Evolutionary conservation across 208 protist species (phyloP), one percentile per base, ranked within the genome.

Genomic region (Acanthamoeba rhysodes): DNA sequence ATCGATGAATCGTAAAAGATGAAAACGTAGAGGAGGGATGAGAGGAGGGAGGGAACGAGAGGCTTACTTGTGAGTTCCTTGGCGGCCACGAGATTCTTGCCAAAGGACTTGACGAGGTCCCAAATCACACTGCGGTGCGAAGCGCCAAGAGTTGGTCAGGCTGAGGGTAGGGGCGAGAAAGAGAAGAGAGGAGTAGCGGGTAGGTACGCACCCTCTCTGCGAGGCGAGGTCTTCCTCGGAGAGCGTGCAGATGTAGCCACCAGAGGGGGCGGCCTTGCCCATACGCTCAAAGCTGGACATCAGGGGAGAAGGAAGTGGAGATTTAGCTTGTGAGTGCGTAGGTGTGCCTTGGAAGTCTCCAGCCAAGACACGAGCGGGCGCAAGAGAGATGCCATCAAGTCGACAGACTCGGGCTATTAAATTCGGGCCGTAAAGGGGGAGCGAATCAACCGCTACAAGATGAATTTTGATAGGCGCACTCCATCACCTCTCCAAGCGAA

Each of bases 51-150:
- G 59, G 22, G 7, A 29, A 18, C 4, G 2, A 48, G 27, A 9
- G 22, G 2, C 34, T 82, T 95, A 88, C 94, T 97, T 9, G 78
- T 76, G 27, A 97, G 82, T 50, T 96, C 94, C 90, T 97, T 97
- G 34, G 90, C 94, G 64, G 93, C 72, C 34, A 96, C 70, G 18
- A 96, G 62, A 85, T 94, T 96, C 53, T 95, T 95, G 29, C 95
- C 95, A 59, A 95, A 74, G 64, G 70, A 82, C 87, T 96, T 96
- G 29, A 96, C 82, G 68, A 96, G 70, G 59, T 95, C 93, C 92
- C 91, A 96, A 94, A 94, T 95, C 32, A 96, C 95, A 27, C 95
- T 96, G 84, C 37, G 34, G 29, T 37, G 27, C 34, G 41, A 84
- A 84, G 50, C 41, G 66, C 41, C 37, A 78, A 24, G 34, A 76